Base-by-base conservation (phyloP, 2,329 filamentous ascomycete species). In the Periconia sp. region DNA sequence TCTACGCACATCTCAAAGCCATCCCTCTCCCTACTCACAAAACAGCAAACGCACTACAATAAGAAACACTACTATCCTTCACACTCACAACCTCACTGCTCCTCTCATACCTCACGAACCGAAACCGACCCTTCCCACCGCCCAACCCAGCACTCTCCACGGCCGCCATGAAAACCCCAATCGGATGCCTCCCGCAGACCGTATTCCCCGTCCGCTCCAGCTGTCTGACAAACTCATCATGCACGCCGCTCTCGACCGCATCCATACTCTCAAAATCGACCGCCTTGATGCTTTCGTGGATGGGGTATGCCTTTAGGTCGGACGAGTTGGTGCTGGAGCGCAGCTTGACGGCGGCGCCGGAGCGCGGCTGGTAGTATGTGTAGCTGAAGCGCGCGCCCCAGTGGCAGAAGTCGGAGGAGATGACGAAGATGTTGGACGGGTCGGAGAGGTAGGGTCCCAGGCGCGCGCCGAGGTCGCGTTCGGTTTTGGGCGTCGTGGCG, bases 331-430 rank as follows among this genome's bases (percentile, higher is more conserved):
- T 23, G 43, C 30, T 45, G 19, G 66, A 77, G n/a, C 59, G 59
- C 14, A 74, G 60, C 9, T 64, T 58, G 1, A 50, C 59, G 5
- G 61, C 60, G 58, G 78, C 66, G 77, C 74, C 56, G 68, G 73
- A 61, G 20, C 78, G 66, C 55, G 83, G 77, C 31, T 85, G 82
- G 71, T 97, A 96, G 54, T 88, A 88, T 27, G 86, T 90, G 73
- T 97, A 99, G 51, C 82, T 79, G 73, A 97, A 99, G 46, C 91
- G 82, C 0, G 79, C 64, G 11, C 94, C 94, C 94, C 94, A 99
- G 74, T 99, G 94, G 60, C 93, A 97, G 72, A 99, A 99, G 72
- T 99, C 94, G 1, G 92, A 96, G 72, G 90, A 94, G 58, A 97
- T 83, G 56, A 99, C 83, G 70, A 97, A 97, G 1, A 88, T 85